These are phyloP conservation scores for Suillus discolor DNA, from an alignment of 768 basidiomycete species.

Conservation along the genomic window DNA sequence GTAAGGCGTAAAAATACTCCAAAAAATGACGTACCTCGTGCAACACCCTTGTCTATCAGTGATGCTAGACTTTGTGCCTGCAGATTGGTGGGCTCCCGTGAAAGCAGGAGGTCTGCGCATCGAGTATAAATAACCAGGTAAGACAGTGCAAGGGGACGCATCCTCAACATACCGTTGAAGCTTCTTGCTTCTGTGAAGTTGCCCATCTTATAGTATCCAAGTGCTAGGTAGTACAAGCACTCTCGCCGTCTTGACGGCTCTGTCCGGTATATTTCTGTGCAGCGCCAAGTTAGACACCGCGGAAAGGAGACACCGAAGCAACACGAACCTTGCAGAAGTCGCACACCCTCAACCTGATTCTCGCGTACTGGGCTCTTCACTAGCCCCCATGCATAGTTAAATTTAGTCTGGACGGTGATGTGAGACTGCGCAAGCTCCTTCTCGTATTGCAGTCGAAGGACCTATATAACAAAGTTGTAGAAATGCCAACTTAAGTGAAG, in stretches of 20 bases:
- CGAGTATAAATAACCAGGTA: conserved; percentile 9
- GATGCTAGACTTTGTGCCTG: conserved; percentile 85
- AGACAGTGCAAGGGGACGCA: background rate
- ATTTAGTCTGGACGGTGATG: conserved; percentile 92
- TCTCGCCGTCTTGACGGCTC: conserved; percentile 89
- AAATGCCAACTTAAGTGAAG: background rate
- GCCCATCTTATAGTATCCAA: conserved; percentile 96
- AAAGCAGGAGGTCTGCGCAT: conserved; percentile 72
- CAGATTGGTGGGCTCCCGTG: conserved; percentile 91
- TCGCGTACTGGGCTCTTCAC: conserved; percentile 87
- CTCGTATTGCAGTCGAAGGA: conserved; percentile 84
- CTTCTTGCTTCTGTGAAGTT: conserved; percentile 91
- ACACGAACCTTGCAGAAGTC: conserved; percentile 77
- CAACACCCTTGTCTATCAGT: conserved; percentile 86
- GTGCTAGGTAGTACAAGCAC: conserved; percentile 94
- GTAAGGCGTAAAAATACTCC: background rate
- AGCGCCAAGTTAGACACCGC: conserved; percentile 12
- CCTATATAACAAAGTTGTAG: conserved; percentile 46
- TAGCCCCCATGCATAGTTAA: conserved; percentile 97
- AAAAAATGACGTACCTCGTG: conserved; percentile 59
- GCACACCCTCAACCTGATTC: conserved; percentile 91
- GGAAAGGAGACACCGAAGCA: conserved; percentile 13
- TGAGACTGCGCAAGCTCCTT: conserved; percentile 83
- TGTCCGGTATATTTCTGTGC: conserved; percentile 84
- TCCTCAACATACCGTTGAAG: conserved; percentile 76